phyloP scores from a whole-genome alignment of 192 early-diverging fungal genomes.

The Borealophlyctis nickersoniae region DNA sequence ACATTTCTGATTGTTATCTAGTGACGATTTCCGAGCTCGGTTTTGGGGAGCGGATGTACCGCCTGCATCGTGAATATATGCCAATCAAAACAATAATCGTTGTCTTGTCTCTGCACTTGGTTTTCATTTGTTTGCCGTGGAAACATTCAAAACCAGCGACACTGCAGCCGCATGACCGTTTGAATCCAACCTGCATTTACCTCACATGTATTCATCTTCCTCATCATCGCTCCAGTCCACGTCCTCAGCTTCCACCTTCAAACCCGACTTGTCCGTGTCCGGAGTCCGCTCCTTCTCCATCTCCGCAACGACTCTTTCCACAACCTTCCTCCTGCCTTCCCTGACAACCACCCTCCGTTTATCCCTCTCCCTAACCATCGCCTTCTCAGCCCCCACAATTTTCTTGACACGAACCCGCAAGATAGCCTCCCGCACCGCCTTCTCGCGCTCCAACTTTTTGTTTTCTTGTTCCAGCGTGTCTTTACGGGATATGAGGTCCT shows the following conservation, averaged over 20 bases:
- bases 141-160: too few species aligned
- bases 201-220: slow-evolving; percentile 27
- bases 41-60: slow-evolving; percentile 31
- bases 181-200: not conserved
- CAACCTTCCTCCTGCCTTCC: slow-evolving; percentile 9
- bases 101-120: too few species aligned
- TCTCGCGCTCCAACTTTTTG: slow-evolving; percentile 36
- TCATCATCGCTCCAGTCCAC: slow-evolving; percentile 29
- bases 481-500: slow-evolving; percentile 37
- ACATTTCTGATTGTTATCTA: not conserved
- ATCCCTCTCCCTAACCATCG: slow-evolving; percentile 15
- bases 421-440: slow-evolving; percentile 36
- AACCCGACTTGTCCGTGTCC: not conserved
- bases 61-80: too few species aligned
- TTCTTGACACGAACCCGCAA: slow-evolving; percentile 31
- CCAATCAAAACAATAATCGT: too few species aligned
- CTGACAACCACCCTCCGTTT: not conserved
- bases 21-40: slow-evolving; percentile 29
- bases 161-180: too few species aligned
- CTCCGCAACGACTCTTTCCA: slow-evolving; percentile 11
- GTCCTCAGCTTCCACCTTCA: slow-evolving; percentile 20
- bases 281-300: not conserved
- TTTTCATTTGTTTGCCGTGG: too few species aligned
- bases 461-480: slow-evolving; percentile 37
- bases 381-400: slow-evolving; percentile 25